Evolutionary conservation across 2,329 filamentous ascomycete genomes (phyloP), one percentile per base, ranked within the genome.

Genomic region (Phoma sp.): DNA sequence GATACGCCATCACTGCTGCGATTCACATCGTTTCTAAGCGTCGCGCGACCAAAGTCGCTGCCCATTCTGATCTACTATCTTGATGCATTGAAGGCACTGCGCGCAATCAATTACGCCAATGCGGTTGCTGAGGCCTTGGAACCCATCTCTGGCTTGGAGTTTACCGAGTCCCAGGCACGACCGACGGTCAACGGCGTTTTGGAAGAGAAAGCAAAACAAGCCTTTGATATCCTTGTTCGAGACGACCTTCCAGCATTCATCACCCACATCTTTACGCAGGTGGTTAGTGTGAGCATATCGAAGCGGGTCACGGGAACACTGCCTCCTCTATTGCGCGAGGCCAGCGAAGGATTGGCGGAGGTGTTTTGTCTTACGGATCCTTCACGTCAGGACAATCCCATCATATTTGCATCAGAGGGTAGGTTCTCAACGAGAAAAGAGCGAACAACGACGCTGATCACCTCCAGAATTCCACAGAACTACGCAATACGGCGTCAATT

Each of bases 301-400:
- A 81, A 84, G 57, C 81, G 87, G 18, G 85, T 92, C 22, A 87
- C 86, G 0, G 87, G 88, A 4, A 89, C 84, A 1, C 71, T 91
- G 23, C 84, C 88, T 2, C 76, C 82, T 1, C 80, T 88, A 62
- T 75, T 90, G 23, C 80, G 83, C 38, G 86, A 89, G 39, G 82
- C 88, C n/a, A 89, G 87, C 0, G 88, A 92, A 69, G 89, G 88
- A 0, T 71, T 92, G 54, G 89, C 88, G 0, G 89, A 92, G 68
- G 88, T 90, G 0, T 92, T 91, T 62, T 92, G 89, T 67, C 72
- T 92, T 49, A 89, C 88, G 0, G 89, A 93, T 69, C 88, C 89
- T 7, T 89, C 87, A 1, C 79, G 88, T 52, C 78, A 82, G 2
- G 89, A 91, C 57, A 91, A 91, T 66, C 89, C 89, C 0, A 89